These are phyloP conservation scores for Lophium mytilinum DNA, from an alignment of 495 filamentous ascomycete species.

Conservation along the genomic window DNA sequence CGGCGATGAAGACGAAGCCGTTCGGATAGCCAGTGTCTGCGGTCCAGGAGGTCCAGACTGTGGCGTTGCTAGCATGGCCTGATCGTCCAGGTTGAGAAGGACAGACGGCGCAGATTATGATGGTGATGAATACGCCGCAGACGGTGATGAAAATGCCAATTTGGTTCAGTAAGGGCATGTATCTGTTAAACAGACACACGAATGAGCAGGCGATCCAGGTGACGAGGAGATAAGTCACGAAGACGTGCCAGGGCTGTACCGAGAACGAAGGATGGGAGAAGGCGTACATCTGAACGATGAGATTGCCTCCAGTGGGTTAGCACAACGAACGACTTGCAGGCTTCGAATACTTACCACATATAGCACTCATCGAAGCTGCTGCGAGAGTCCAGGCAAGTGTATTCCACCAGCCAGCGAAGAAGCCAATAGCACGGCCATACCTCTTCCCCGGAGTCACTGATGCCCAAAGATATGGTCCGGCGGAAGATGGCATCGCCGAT, in stretches of 20 bases:
- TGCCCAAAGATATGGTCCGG: conserved; percentile 80
- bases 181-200: conserved; percentile 61
- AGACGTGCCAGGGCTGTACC: conserved; percentile 64
- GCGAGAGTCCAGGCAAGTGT: conserved; percentile 65
- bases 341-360: too few relatives aligned
- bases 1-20: conserved; percentile 69
- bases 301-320: conserved; percentile 29
- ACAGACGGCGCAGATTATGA: conserved; percentile 68
- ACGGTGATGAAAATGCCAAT: conserved; percentile 57
- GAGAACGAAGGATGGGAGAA: conserved; percentile 59
- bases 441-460: conserved; percentile 60
- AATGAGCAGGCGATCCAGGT: conserved; percentile 57
- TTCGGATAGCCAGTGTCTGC: conserved; percentile 53
- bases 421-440: conserved; percentile 63
- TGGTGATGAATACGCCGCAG: conserved; percentile 52
- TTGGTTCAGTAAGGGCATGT: conserved; percentile 58
- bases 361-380: too few relatives aligned
- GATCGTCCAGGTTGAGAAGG: conserved; percentile 35
- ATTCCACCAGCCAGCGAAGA: conserved; percentile 63
- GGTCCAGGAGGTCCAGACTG: conserved; percentile 31
- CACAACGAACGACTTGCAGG: too few relatives aligned
- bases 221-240: conserved; percentile 57
- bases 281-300: conserved; percentile 53
- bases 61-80: conserved; percentile 25
- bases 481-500: conserved; percentile 70